Percentiles rank a stretch among this genome's conserved stretches.
phyloP scores from a whole-genome alignment of 2,329 filamentous ascomycete genomes.

The Paramyrothecium sp. region DNA sequence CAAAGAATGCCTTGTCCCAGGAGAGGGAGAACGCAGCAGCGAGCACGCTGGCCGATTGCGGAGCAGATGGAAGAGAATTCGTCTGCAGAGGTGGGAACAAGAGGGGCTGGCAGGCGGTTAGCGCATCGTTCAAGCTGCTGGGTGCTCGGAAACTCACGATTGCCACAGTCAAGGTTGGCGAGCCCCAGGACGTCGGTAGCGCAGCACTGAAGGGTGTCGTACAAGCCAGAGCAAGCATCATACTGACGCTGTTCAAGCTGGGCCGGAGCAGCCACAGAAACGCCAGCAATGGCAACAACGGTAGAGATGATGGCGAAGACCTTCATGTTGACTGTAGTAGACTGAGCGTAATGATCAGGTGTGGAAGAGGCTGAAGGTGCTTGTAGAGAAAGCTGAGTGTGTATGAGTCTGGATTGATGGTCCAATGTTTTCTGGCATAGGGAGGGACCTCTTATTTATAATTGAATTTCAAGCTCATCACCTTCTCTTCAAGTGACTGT shows the following conservation, averaged over 20 bases:
- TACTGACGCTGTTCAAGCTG: conserved; percentile 33
- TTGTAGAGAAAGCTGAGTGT: not conserved
- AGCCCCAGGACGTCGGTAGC: conserved; percentile 60
- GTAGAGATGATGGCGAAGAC: conserved; percentile 19
- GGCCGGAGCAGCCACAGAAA: conserved; percentile 22
- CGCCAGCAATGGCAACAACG: conserved; percentile 20
- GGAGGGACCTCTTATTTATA: too few relatives aligned
- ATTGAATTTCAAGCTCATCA: too few relatives aligned
- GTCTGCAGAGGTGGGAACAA: conserved; percentile 32
- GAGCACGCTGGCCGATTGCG: conserved; percentile 50
- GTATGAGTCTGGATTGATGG: not conserved
- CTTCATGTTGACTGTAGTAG: conserved; percentile 23
- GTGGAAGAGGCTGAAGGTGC: not conserved
- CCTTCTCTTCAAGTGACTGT: too few relatives aligned
- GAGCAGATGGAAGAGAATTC: conserved; percentile 46
- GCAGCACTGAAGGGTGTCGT: conserved; percentile 53
- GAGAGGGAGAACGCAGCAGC: conserved; percentile 56
- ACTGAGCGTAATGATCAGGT: not conserved
- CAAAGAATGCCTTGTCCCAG: conserved; percentile 34
- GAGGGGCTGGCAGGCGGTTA: conserved; percentile 17
- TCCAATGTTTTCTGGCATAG: too few relatives aligned
- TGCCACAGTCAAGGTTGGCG: conserved; percentile 54
- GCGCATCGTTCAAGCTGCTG: rapidly evolving
- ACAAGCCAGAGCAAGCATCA: conserved; percentile 39
- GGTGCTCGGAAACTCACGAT: conserved; percentile 38